A percentile compares a stretch with the other conserved stretches of the same genome.
phyloP scores from a whole-genome alignment of 2,329 filamentous ascomycete species.

The Colletotrichum musicola region DNA sequence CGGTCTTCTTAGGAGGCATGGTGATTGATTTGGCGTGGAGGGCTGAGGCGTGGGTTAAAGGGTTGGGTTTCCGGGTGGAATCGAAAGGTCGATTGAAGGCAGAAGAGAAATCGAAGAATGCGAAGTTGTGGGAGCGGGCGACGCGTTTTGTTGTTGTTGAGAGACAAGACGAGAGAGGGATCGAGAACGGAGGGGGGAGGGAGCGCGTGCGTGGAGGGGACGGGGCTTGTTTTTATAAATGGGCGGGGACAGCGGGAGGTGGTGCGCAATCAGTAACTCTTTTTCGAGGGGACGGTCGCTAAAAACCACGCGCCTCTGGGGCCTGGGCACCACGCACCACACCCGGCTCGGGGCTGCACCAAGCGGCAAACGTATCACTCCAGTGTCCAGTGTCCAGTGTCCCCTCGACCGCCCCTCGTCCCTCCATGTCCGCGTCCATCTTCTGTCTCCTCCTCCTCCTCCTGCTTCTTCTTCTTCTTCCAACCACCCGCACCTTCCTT shows the following conservation, averaged over 20 bases:
- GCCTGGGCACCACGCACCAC: slow-evolving; percentile 1
- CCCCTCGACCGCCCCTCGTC: too few species aligned
- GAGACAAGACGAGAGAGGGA: slow-evolving; percentile 41
- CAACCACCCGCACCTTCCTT: too few species aligned
- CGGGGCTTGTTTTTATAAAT: slow-evolving; percentile 71
- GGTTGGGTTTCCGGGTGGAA: slow-evolving; percentile 35
- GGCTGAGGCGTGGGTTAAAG: slow-evolving; percentile 41
- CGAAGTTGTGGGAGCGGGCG: slow-evolving; percentile 38
- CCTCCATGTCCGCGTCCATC: too few species aligned
- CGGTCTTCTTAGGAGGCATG: slow-evolving; percentile 73
- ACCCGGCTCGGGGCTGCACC: slow-evolving; percentile 1
- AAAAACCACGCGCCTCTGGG: slow-evolving; percentile 4
- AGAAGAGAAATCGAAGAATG: slow-evolving; percentile 44
- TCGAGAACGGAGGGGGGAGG: slow-evolving; percentile 53
- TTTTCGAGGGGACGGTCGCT: slow-evolving; percentile 7
- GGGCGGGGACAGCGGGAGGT: slow-evolving; percentile 65
- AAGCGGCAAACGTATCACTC: neutral
- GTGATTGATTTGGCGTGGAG: slow-evolving; percentile 48
- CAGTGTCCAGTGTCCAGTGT: too few species aligned
- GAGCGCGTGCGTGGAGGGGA: slow-evolving; percentile 63
- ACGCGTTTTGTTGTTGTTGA: slow-evolving; percentile 44
- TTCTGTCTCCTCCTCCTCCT: too few species aligned
- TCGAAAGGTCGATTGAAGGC: slow-evolving; percentile 39
- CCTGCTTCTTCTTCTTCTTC: too few species aligned
- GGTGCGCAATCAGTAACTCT: slow-evolving; percentile 67